A percentile compares a stretch with the other conserved stretches of the same genome.
Evolutionary conservation across 2,329 filamentous ascomycete species (phyloP).

Genomic region (Scytalidium sp.): DNA sequence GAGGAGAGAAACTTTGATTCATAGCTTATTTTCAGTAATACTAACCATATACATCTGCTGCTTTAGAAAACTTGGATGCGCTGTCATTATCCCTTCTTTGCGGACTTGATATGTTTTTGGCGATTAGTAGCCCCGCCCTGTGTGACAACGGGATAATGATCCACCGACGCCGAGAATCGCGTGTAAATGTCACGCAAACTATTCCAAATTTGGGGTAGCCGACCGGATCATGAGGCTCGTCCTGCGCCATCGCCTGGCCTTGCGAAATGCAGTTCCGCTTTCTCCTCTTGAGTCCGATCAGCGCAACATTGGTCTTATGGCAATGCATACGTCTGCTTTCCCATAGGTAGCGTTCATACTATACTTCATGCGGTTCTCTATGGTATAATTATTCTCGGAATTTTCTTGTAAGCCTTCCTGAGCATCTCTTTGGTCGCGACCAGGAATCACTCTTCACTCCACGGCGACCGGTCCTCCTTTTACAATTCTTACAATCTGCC

Average conservation of each 20-base stretch:
- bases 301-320: not conserved
- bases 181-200: not conserved
- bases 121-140: not conserved
- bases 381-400: not conserved
- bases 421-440: no score
- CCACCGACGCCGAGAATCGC: not conserved
- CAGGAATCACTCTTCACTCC: no score
- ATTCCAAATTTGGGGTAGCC: not conserved
- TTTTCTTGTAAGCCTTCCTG: no score
- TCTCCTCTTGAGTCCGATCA: not conserved
- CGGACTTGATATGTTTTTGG: no score
- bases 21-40: no score
- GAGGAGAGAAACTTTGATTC: not conserved
- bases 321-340: not conserved
- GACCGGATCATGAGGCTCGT: not conserved
- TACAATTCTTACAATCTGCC: no score
- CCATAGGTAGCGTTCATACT: not conserved
- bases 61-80: no score
- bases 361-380: not conserved
- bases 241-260: not conserved
- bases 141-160: not conserved
- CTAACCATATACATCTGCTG: no score
- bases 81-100: no score
- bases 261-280: not conserved
- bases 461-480: no score